Base-by-base conservation (phyloP, 2,329 filamentous ascomycete genomes). In the Lasiodiplodia theobromae region DNA sequence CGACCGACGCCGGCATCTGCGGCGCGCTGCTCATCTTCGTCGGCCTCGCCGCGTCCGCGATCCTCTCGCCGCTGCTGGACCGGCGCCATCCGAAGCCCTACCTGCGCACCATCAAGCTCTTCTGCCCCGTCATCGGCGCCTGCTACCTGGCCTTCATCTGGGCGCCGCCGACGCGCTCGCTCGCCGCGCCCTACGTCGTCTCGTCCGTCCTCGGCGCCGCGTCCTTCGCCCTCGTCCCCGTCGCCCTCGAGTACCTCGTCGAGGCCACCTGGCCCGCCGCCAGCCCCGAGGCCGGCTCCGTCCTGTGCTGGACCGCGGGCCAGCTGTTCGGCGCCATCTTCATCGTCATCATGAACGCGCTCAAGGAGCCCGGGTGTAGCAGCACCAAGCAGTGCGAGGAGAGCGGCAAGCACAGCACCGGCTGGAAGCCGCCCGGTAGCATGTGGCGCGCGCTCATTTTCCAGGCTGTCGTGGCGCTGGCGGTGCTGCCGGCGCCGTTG, bases 21-120 rank as follows among this genome's bases (percentile, higher is more conserved):
- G 96, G 96, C 71, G 96, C 92, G 0, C 80, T 98, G 10, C 86
- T 98, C 40, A 98, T 98, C 77, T 85, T 97, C 57, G 92, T 96
- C 66, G 96, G 96, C 10, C 88, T 99, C 1, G 85, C 96, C 54
- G 80, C 87, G 4, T 87, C 93, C 0, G 96, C 93, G 16, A 84
- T 97, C 70, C 86, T 89, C 0, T 92, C 91, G 0, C 95, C 95
- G 0, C 85, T 97, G 72, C 88, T 97, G 71, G 96, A 98, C 82
- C 88, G 91, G 65, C 94, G 90, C 68, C 96, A 97, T 79, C 67
- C 67, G 8, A 68, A 68, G 23, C 84, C 87, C 31, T 97, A 94
- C 76, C 82, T 97, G 0, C 77, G 87, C 4, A 87, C 90, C 28
- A 89, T 96, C 79, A 93, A 92, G 75, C 72, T 91, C 34, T 84